phyloP scores from a whole-genome alignment of 257 asterid species.

The Ehretia macrophylla region DNA sequence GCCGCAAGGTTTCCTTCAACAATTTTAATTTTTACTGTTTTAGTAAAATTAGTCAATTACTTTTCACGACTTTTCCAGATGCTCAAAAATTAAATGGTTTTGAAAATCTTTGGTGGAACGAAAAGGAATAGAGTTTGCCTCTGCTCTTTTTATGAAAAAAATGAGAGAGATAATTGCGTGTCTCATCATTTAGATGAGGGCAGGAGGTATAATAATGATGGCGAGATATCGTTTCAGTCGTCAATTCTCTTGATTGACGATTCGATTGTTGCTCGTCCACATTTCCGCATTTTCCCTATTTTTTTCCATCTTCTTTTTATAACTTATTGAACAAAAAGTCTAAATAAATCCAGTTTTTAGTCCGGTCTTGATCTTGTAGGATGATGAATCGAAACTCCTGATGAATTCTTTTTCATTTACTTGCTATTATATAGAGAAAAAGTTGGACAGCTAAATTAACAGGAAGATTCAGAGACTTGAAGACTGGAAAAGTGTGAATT shows the following conservation, averaged over 20 bases:
- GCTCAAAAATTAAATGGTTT: background rate
- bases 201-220: conserved; percentile 54
- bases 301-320: background rate
- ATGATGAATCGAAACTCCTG: too few relatives aligned
- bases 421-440: too few relatives aligned
- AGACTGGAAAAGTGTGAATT: too few relatives aligned
- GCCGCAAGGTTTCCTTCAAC: too few relatives aligned
- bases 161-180: conserved; percentile 30
- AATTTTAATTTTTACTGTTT: too few relatives aligned
- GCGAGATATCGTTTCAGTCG: conserved; percentile 97
- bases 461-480: too few relatives aligned
- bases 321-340: too few relatives aligned
- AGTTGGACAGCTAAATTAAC: too few relatives aligned
- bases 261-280: conserved; percentile 97
- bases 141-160: conserved; percentile 8
- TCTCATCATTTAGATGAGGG: conserved; percentile 26
- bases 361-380: too few relatives aligned
- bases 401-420: too few relatives aligned
- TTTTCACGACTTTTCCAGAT: background rate
- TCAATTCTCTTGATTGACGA: conserved; percentile 53
- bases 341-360: too few relatives aligned
- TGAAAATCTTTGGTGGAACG: background rate
- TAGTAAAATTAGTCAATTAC: too few relatives aligned
- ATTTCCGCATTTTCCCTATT: conserved; percentile 1
- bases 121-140: background rate